Conservation (phyloP, 169 alveolate species). For the Plasmodium malariae region DNA sequence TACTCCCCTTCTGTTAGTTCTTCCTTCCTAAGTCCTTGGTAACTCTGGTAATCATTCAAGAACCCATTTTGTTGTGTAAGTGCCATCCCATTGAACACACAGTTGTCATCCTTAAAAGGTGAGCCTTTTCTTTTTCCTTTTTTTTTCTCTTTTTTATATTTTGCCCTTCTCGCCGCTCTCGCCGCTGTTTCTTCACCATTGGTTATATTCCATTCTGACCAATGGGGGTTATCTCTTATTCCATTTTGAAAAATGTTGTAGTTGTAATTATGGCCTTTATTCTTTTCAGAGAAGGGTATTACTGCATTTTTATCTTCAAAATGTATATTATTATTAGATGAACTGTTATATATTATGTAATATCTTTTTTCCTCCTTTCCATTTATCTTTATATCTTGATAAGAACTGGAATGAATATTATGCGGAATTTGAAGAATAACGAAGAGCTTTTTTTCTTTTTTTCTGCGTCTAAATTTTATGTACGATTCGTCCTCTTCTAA, state of each 20-base stretch:
- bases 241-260: background rate
- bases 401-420: constrained; percentile 29
- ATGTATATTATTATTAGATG: too few species aligned
- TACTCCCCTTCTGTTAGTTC: too few species aligned
- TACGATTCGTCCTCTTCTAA: constrained; percentile 33
- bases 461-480: constrained; percentile 17
- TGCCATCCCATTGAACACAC: too few species aligned
- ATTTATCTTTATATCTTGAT: constrained; percentile 50
- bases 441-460: constrained; percentile 50
- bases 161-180: background rate
- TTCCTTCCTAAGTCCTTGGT: too few species aligned
- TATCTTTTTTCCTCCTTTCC: constrained; percentile 22
- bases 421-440: constrained; percentile 60
- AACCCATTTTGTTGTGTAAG: too few species aligned
- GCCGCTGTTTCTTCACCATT: background rate
- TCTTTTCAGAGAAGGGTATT: background rate
- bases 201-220: background rate
- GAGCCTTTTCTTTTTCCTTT: background rate
- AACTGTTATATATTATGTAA: constrained; percentile 52
- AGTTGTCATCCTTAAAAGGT: too few species aligned
- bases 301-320: background rate
- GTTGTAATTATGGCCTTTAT: background rate
- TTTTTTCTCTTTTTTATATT: background rate
- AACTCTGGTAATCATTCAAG: too few species aligned
- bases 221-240: background rate